phyloP scores from a whole-genome alignment of 1,139 yeast genomes.

The Nematodospora anomalae region DNA sequence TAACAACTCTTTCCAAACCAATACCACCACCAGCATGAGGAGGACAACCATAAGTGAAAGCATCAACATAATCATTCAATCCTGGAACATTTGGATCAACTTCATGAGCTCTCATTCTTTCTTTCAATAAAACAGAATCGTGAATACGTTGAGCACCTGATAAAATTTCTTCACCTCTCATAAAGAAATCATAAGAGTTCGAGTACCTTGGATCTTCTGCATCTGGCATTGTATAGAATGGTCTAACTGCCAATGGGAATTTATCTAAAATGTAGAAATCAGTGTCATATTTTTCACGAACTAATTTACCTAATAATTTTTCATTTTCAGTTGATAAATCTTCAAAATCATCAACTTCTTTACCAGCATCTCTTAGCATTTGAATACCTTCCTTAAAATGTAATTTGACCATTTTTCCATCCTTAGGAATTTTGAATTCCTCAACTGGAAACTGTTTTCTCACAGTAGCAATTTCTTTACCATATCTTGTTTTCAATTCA shows the following conservation, averaged over 20 bases:
- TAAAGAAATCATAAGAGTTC: slow-evolving; percentile 96
- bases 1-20: slow-evolving; percentile 96
- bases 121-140: slow-evolving; percentile 77
- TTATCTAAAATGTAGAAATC: slow-evolving; percentile 97
- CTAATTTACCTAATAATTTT: slow-evolving; percentile 85
- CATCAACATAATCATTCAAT: slow-evolving; percentile 84
- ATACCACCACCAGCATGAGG: slow-evolving; percentile 99
- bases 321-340: slow-evolving; percentile 95
- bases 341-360: slow-evolving; percentile 81
- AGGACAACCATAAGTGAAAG: slow-evolving; percentile 91
- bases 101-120: slow-evolving; percentile 82
- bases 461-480: slow-evolving; percentile 82
- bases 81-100: slow-evolving; percentile 82
- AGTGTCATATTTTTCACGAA: slow-evolving; percentile 91
- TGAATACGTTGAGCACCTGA: slow-evolving; percentile 99
- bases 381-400: slow-evolving; percentile 89
- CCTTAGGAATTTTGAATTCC: slow-evolving; percentile 88
- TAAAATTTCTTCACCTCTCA: slow-evolving; percentile 98
- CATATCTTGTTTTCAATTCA: slow-evolving; percentile 76
- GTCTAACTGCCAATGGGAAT: slow-evolving; percentile 95
- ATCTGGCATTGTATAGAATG: slow-evolving; percentile 99
- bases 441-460: slow-evolving; percentile 97
- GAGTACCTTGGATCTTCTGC: slow-evolving; percentile 88
- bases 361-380: slow-evolving; percentile 78
- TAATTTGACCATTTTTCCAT: slow-evolving; percentile 86